These are phyloP conservation scores for Corymbia calophylla DNA, from an alignment of 441 rosid genomes.

Conservation along the genomic window DNA sequence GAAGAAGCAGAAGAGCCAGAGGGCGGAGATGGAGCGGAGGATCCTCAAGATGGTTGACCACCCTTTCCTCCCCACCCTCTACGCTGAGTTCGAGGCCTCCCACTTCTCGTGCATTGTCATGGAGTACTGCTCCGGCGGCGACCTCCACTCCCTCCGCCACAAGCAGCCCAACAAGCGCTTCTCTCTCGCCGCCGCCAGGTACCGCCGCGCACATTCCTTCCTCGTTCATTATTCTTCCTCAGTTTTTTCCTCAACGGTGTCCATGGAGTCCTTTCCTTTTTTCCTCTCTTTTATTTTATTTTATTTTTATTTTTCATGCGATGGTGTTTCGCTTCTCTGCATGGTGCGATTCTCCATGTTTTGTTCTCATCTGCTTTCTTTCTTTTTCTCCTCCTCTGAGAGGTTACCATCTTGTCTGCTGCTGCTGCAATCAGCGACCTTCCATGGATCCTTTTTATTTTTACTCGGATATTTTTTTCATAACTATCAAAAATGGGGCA, in stretches of 20 bases:
- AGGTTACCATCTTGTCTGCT: conserved; percentile 38
- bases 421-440: conserved; percentile 3
- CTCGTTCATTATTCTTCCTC: not conserved
- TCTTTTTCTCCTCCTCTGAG: conserved; percentile 7
- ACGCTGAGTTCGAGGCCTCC: conserved; percentile 59
- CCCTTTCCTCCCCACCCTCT: conserved; percentile 64
- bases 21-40: conserved; percentile 81
- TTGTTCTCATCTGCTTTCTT: conserved; percentile 28
- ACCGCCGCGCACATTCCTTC: not conserved
- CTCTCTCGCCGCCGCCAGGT: conserved; percentile 63
- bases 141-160: conserved; percentile 62
- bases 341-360: conserved; percentile 34
- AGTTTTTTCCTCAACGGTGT: not conserved
- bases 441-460: not conserved
- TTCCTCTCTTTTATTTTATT: not conserved
- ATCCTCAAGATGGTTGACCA: conserved; percentile 80
- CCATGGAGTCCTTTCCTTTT: not conserved
- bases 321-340: conserved; percentile 6
- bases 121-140: conserved; percentile 76
- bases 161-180: conserved; percentile 41
- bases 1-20: conserved; percentile 64
- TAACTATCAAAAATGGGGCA: not conserved
- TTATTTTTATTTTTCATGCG: not conserved
- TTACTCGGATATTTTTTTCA: not conserved
- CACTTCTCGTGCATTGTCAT: conserved; percentile 66